phyloP scores from a whole-genome alignment of 129 eudicot genomes.

The Arctium minus region DNA sequence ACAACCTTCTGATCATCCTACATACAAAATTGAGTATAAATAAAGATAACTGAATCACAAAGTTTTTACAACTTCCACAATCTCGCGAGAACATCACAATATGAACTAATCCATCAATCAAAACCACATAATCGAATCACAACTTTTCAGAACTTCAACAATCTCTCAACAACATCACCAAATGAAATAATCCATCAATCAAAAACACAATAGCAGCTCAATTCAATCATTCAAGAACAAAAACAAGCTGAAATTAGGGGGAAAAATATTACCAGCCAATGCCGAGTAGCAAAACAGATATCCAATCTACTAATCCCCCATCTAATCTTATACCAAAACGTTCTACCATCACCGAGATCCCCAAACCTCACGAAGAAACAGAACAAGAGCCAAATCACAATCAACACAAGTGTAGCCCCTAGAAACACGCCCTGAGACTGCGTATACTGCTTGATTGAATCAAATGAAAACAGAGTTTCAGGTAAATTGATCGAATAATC shows the following conservation, averaged over 20 bases:
- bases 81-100: not conserved
- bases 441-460: slow-evolving; percentile 64
- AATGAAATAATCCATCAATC: too few relatives aligned
- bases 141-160: not conserved
- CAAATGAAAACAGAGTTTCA: slow-evolving; percentile 56
- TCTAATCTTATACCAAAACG: slow-evolving; percentile 63
- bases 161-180: not conserved
- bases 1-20: slow-evolving; percentile 87
- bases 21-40: slow-evolving; percentile 11
- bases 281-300: slow-evolving; percentile 71
- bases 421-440: slow-evolving; percentile 77
- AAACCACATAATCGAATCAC: not conserved
- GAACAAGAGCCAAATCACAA: slow-evolving; percentile 55
- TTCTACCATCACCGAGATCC: slow-evolving; percentile 67
- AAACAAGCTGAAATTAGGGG: not conserved
- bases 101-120: not conserved
- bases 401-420: slow-evolving; percentile 60
- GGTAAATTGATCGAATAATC: slow-evolving; percentile 55
- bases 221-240: slow-evolving; percentile 2
- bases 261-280: slow-evolving; percentile 62
- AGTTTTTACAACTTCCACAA: not conserved
- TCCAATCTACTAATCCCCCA: slow-evolving; percentile 97
- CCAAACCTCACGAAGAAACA: slow-evolving; percentile 53
- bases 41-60: not conserved
- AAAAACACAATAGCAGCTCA: slow-evolving; percentile 2